Base-by-base conservation (phyloP, 2,329 filamentous ascomycete species). In the Nemania abortiva region DNA sequence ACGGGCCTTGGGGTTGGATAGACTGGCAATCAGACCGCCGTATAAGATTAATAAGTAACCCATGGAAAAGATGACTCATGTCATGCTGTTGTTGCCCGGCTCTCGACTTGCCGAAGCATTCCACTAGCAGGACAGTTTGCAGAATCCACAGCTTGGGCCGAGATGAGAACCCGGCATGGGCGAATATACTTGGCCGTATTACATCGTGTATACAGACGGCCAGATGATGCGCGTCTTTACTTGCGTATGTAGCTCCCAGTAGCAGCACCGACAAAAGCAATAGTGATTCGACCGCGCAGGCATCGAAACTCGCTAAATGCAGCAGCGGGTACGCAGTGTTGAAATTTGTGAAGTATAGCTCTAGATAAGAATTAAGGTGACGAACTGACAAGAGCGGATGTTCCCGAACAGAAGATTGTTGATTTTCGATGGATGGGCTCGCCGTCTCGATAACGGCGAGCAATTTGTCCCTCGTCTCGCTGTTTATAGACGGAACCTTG, bases 21-120 rank as follows among this genome's bases (percentile, higher is more conserved):
- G 77, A 78, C 45, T 82, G 80, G 49, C 79, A 81, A 66, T 79
- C 77, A 7, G 80, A 77, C 53, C 79, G 73, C 2, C 81, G 73
- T 34, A 83, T 78, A 20, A 83, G 74, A 70, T 84, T 78, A 63
- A 83, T 77, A 34, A 81, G 68, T 39, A 83, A 69, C 11, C 81
- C 77, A 67, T 79, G 81, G 76, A 74, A 90, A 0, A 91, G 77
- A 73, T 90, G 88, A 3, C 87, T 86, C 82, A 88, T 88, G 29
- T 91, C 88, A 67, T 90, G 87, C 72, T 91, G 88, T 57, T 87
- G 87, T 69, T 89, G 88, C 0, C 88, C 88, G 0, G 88, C 88
- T 63, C 88, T 81, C 45, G 86, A 88, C 75, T 90, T 90, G 2
- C 89, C 89, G 64, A 90, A 90, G 70, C 88, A 90, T 70, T 90